phyloP scores from a whole-genome alignment of 1,139 yeast genomes.

The Candida labiduridarum region DNA sequence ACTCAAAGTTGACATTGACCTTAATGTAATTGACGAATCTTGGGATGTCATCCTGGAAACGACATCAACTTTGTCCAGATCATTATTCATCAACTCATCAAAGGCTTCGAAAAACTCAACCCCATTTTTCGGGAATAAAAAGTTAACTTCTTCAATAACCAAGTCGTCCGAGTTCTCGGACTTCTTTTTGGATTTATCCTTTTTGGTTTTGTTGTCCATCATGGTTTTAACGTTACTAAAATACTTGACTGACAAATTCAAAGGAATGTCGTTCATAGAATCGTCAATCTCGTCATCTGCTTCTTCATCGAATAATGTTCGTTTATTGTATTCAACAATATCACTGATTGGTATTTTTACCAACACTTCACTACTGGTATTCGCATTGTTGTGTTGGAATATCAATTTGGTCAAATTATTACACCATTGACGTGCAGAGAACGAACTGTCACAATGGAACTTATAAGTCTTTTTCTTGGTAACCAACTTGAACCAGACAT shows the following conservation, averaged over 20 bases:
- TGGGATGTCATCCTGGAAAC: not conserved
- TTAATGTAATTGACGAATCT: not conserved
- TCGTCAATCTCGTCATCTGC: constrained; percentile 16
- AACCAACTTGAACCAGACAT: constrained; percentile 56
- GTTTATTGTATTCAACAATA: constrained; percentile 59
- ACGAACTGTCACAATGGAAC: constrained; percentile 73
- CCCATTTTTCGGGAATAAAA: constrained; percentile 60
- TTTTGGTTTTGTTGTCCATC: constrained; percentile 9
- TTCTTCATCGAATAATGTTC: constrained; percentile 21
- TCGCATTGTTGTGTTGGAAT: constrained; percentile 62
- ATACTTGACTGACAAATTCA: constrained; percentile 27
- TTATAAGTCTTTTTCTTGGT: constrained; percentile 61
- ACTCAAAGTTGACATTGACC: constrained; percentile 15
- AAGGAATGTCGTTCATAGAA: constrained; percentile 21
- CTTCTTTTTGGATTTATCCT: constrained; percentile 12
- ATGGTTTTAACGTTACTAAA: constrained; percentile 5
- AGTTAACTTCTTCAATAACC: constrained; percentile 66
- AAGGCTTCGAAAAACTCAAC: constrained; percentile 28
- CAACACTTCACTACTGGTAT: constrained; percentile 71
- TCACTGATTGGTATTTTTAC: constrained; percentile 75
- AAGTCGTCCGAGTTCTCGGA: constrained; percentile 8
- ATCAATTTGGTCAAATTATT: constrained; percentile 73
- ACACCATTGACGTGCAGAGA: constrained; percentile 80
- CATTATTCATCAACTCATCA: constrained; percentile 22
- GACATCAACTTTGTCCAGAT: constrained; percentile 1